Evolutionary conservation across 2,329 filamentous ascomycete genomes (phyloP), one percentile per base, ranked within the genome.

Genomic region (Fonsecaea nubica): DNA sequence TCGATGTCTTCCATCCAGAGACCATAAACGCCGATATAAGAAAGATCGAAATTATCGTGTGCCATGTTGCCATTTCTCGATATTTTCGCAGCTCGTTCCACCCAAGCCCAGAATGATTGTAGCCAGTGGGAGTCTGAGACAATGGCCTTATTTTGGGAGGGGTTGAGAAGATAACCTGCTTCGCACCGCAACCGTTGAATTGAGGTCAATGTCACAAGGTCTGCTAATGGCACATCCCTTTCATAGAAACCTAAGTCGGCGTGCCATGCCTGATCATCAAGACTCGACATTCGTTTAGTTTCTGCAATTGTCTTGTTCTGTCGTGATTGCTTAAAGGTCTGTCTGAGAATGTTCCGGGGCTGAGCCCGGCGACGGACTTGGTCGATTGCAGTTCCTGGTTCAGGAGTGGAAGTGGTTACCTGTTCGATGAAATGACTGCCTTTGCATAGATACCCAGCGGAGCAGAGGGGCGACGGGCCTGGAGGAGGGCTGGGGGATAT

Each of bases 1-100:
- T 84, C 83, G 30, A 88, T 75, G 53, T 84, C 83, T 70, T 85
- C 84, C 57, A 81, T 83, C 86, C 86, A 89, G 13, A 89, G 80
- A 45, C 81, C 82, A 67, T 80, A 81, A 10, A 90, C 81, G 1
- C 87, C 87, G 21, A 89, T 75, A 72, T 86, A 89, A 71, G 85
- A 87, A 60, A 89, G 75, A 72, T 89, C 87, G 15, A 88, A 76
- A 1, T 80, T 80, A 56, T 84, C 82, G 30, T 83, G 79, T 10
- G 86, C 79, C 85, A 89, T 87, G 7, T 82, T 82, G 36, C 83
- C 79, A 36, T 81, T 78, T 50, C 79, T 71, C 42, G 80, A 80
- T 56, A 79, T 76, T 13, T 69, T 69, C 32, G 76, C 77, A 36
- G 81, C 77, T 81, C 86, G 82, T 66, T 83, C 79, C 38, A 89